Evolutionary conservation across 495 filamentous ascomycete genomes (phyloP), one percentile per base, ranked within the genome.

Genomic region (Xylaria flabelliformis): DNA sequence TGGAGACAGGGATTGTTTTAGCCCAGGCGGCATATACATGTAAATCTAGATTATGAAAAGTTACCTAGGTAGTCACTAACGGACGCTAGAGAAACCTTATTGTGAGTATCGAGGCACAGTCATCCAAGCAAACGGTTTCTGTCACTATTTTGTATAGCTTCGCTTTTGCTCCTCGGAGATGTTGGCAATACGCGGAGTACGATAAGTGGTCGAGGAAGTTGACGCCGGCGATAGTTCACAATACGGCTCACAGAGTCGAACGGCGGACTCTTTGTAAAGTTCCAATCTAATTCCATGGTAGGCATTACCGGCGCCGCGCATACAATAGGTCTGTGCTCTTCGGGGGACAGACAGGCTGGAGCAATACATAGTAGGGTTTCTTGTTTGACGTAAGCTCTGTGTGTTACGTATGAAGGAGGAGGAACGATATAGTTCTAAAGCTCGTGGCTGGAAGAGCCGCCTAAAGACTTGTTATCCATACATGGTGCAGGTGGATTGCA

Each of bases 21-120:
- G 59, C 2, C n/a, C 26, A 39, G 36, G 19, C 32, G 9, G n/a
- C 59, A 41, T 42, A n/a, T 10, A 63, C 59, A 41, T 42, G 10
- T n/a, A 63, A 41, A 41, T 24, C 34, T 63, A 21, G 9, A 36
- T 12, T 6, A 44, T 10, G 61, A 26, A 29, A 63, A 8, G 7
- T 21, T 13, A 29, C 26, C 26, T 29, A 29, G 26, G 26, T 29
- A 2, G 15, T 61, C 2, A 64, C 36, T 24, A 44, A 15, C 4
- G 7, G 61, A 41, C 61, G 21, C 21, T 32, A 21, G 13, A 64
- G 39, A 64, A 64, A 64, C 61, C 21, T 64, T 64, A 64, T 44
- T 26, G 13, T 24, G 39, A 64, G 15, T 29, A 39, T 64, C n/a
- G 9, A 21, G 39, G 10, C 19, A 41, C 0, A 42, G 12, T 15